A percentile compares a stretch with the other conserved stretches of the same genome.
These are phyloP conservation scores for Diaporthe capsici DNA, from an alignment of 2,329 filamentous ascomycete genomes.

Conservation along the genomic window DNA sequence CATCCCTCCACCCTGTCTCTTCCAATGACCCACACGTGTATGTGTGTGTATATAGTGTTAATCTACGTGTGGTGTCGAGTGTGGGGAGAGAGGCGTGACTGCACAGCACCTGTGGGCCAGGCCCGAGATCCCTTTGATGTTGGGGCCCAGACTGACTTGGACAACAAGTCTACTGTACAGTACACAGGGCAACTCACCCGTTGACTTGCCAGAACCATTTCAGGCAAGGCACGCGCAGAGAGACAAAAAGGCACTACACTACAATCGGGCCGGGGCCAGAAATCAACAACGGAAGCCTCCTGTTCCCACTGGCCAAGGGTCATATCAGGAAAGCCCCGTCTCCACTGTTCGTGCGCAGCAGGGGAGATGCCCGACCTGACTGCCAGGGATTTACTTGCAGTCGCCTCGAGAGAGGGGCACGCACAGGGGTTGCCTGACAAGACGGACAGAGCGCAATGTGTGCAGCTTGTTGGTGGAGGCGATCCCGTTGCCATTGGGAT, in stretches of 20 bases:
- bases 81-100: background rate
- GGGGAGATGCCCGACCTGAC: conserved; percentile 24
- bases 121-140: background rate
- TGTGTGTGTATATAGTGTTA: background rate
- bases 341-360: conserved; percentile 38
- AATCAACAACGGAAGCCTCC: conserved; percentile 17
- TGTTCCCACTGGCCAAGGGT: conserved; percentile 28
- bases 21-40: background rate
- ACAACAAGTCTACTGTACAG: background rate
- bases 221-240: background rate
- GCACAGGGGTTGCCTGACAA: conserved; percentile 20
- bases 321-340: conserved; percentile 32
- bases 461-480: conserved; percentile 3
- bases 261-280: conserved; percentile 24
- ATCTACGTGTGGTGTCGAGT: no score
- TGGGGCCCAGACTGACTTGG: background rate
- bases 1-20: background rate
- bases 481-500: conserved; percentile 21
- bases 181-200: background rate
- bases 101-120: background rate
- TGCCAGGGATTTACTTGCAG: conserved; percentile 27
- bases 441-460: conserved; percentile 10
- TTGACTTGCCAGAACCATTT: background rate
- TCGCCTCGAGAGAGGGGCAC: conserved; percentile 21
- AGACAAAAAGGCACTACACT: background rate